A percentile compares a stretch with the other conserved stretches of the same genome.
Conservation (phyloP, 192 early-diverging fungal species). For the Kappamyces sp. region DNA sequence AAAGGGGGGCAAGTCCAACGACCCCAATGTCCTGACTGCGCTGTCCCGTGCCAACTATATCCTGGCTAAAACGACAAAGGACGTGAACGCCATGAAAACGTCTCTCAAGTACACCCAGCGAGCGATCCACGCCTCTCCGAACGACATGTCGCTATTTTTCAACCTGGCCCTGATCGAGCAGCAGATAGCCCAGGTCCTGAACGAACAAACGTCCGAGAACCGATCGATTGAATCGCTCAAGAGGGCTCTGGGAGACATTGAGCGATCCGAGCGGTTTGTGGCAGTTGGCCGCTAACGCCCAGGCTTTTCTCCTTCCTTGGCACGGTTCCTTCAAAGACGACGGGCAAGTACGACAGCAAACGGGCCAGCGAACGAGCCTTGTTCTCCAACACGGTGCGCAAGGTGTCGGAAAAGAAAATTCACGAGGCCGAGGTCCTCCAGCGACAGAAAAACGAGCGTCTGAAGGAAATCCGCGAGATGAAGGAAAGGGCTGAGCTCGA, state of each 20-base stretch:
- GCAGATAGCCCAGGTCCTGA: slow-evolving; percentile 69
- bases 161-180: slow-evolving; percentile 82
- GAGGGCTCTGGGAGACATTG: slow-evolving; percentile 52
- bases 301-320: background rate
- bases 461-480: slow-evolving; percentile 22
- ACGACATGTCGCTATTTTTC: slow-evolving; percentile 33
- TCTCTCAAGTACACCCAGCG: slow-evolving; percentile 36
- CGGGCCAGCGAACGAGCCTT: slow-evolving; percentile 34
- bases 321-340: background rate
- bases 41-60: slow-evolving; percentile 42
- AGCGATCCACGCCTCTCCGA: slow-evolving; percentile 11
- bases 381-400: slow-evolving; percentile 38
- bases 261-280: slow-evolving; percentile 25
- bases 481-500: background rate
- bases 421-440: slow-evolving; percentile 42
- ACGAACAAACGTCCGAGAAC: slow-evolving; percentile 61
- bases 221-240: slow-evolving; percentile 50
- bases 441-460: slow-evolving; percentile 27
- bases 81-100: slow-evolving; percentile 31
- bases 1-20: slow-evolving; percentile 13
- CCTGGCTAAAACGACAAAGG: slow-evolving; percentile 41
- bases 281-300: background rate
- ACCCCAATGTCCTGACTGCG: slow-evolving; percentile 24
- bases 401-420: slow-evolving; percentile 38
- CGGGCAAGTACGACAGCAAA: slow-evolving; percentile 22